phyloP scores from a whole-genome alignment of 2,329 filamentous ascomycete species.

The Juglanconis juglandina region DNA sequence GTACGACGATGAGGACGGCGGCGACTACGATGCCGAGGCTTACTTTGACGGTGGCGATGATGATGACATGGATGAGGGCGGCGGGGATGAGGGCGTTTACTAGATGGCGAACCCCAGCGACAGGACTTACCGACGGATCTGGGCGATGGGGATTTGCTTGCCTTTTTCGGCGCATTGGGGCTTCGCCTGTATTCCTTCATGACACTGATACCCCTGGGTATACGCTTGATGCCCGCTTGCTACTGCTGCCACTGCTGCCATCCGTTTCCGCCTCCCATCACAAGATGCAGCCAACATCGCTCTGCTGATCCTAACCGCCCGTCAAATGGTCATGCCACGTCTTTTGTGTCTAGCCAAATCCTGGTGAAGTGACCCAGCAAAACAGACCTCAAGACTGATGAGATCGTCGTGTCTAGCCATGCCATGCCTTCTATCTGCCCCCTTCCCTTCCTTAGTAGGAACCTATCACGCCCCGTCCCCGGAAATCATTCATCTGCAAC shows the following conservation, averaged over 20 bases:
- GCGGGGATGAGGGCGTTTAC: slow-evolving; percentile 26
- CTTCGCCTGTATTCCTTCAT: background rate
- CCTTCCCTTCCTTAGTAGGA: slow-evolving; percentile 15
- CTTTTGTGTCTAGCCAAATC: background rate
- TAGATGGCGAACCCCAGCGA: background rate
- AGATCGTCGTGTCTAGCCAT: background rate
- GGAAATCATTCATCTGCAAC: slow-evolving; percentile 49
- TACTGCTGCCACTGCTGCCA: background rate
- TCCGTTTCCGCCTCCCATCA: background rate
- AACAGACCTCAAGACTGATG: no score
- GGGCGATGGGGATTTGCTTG: background rate
- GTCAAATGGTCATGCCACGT: background rate
- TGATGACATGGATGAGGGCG: slow-evolving; percentile 47
- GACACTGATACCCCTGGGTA: slow-evolving; percentile 13
- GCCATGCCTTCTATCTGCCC: background rate
- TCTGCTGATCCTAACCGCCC: background rate
- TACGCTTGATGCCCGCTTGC: slow-evolving; percentile 11
- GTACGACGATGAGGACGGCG: slow-evolving; percentile 57
- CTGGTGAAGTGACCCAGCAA: no score
- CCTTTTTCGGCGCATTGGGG: background rate
- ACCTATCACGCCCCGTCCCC: slow-evolving; percentile 27
- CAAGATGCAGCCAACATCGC: background rate
- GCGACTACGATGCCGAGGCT: slow-evolving; percentile 59
- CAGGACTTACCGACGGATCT: background rate
- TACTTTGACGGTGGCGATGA: slow-evolving; percentile 59